Evolutionary conservation across 257 asterid species (phyloP), one percentile per base, ranked within the genome.

Genomic region (Knoxia roxburghii): DNA sequence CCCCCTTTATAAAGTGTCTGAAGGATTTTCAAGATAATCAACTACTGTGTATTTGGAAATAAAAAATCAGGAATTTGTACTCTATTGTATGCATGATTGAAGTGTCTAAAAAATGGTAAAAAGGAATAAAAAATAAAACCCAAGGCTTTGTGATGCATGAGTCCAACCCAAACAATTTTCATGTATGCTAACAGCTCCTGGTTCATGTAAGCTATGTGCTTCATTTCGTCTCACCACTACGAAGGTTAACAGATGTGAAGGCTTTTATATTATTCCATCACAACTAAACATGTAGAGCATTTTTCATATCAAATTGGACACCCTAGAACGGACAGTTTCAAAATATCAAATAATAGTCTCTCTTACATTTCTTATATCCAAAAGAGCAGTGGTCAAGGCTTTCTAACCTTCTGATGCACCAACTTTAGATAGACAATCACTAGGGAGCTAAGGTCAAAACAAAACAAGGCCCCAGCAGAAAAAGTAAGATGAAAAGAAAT

Each of bases 281-380:
- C 15, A 3, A 53, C 33, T 23, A 21, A 52, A 52, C 24, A 52
- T 43, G 14, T 13, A 18, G 24, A 29, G 5, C n/a, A 27, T 27
- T 18, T 14, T 67, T 61, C 50, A 30, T 3, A 57, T 57, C 67
- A 58, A 68, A 23, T 50, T 69, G 27, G 7, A 52, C 53, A 67
- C 15, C 21, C 27, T 14, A 67, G 18, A 41, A 40, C 17, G 13
- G 7, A 30, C 6, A 21, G 1, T 62, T 24, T 5, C 39, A 24
- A 43, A 43, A 32, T 26, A n/a, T n/a, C n/a, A n/a, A n/a, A n/a
- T n/a, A n/a, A n/a, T n/a, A n/a, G n/a, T n/a, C n/a, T n/a, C n/a
- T n/a, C n/a, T 62, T 18, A 4, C 37, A 30, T 68, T 15, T 57
- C 41, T 30, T 41, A 54, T 17, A 54, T 8, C 9, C 43, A 56